Percentiles rank a stretch among this genome's conserved stretches.
These are phyloP conservation scores for Sclerotinia borealis DNA, from an alignment of 2,329 filamentous ascomycete genomes.

Conservation along the genomic window DNA sequence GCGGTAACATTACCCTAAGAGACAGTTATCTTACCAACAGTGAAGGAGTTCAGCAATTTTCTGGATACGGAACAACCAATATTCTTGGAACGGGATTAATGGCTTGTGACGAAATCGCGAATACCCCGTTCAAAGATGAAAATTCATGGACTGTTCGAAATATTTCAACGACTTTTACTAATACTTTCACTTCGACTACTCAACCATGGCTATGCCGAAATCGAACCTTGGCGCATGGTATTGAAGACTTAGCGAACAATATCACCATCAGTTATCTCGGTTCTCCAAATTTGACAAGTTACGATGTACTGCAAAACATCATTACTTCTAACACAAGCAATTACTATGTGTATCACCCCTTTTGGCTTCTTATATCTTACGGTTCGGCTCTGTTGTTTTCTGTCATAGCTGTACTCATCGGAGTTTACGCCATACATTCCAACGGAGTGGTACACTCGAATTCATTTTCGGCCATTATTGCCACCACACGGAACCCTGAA, in stretches of 20 bases:
- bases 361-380: conserved; percentile 9
- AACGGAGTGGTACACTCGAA: conserved; percentile 19
- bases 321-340: conserved; percentile 6
- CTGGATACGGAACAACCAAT: not conserved
- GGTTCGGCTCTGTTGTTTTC: conserved; percentile 10
- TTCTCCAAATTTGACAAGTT: not conserved
- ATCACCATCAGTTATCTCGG: conserved; percentile 24
- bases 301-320: not conserved
- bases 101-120: not conserved
- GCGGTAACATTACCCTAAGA: not conserved
- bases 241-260: conserved; percentile 23
- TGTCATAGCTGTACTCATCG: not conserved
- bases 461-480: conserved; percentile 19
- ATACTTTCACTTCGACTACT: not conserved
- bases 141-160: not conserved
- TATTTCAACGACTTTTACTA: not conserved
- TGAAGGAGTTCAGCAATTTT: not conserved
- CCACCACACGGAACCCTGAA: conserved; percentile 15
- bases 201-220: conserved; percentile 21
- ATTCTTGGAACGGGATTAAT: not conserved
- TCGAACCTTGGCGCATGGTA: conserved; percentile 12
- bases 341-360: conserved; percentile 12
- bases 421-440: conserved; percentile 7
- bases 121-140: not conserved
- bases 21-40: not conserved